Evolutionary conservation across 768 basidiomycete genomes (phyloP).

Genomic region (Tulasnella sp.): DNA sequence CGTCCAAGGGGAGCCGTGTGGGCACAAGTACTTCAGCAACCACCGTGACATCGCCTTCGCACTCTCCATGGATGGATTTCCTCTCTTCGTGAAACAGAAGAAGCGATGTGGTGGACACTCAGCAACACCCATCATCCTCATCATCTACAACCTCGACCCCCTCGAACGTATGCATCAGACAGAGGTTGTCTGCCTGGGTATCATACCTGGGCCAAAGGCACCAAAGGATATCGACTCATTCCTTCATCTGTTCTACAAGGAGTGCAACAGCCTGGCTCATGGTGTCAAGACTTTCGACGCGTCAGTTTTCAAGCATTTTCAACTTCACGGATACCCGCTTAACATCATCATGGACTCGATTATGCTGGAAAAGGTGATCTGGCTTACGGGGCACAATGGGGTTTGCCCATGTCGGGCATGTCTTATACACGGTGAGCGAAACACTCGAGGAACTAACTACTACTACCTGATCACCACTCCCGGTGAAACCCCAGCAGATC

Average conservation of each 20-base stretch:
- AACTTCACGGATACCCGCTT: constrained; percentile 26
- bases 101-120: constrained; percentile 31
- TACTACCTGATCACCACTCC: too few species aligned
- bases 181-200: constrained; percentile 30
- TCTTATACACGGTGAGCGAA: constrained; percentile 25
- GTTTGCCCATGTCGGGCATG: constrained; percentile 31
- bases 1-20: constrained; percentile 22
- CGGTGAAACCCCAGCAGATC: constrained; percentile 14
- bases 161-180: constrained; percentile 28
- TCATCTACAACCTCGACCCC: constrained; percentile 36
- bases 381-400: constrained; percentile 36
- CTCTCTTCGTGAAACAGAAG: constrained; percentile 27
- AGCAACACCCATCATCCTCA: constrained; percentile 31
- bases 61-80: constrained; percentile 35
- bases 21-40: constrained; percentile 30
- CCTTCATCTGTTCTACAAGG: constrained; percentile 28
- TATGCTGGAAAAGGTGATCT: constrained; percentile 26
- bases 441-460: not conserved
- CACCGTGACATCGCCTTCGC: constrained; percentile 34
- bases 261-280: constrained; percentile 27
- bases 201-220: constrained; percentile 37
- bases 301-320: constrained; percentile 19
- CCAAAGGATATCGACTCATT: constrained; percentile 34
- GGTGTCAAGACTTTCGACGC: constrained; percentile 28
- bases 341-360: constrained; percentile 28